These are phyloP conservation scores for Sungouiozyma ichnusensis DNA, from an alignment of 805 yeast genomes.

Conservation along the genomic window DNA sequence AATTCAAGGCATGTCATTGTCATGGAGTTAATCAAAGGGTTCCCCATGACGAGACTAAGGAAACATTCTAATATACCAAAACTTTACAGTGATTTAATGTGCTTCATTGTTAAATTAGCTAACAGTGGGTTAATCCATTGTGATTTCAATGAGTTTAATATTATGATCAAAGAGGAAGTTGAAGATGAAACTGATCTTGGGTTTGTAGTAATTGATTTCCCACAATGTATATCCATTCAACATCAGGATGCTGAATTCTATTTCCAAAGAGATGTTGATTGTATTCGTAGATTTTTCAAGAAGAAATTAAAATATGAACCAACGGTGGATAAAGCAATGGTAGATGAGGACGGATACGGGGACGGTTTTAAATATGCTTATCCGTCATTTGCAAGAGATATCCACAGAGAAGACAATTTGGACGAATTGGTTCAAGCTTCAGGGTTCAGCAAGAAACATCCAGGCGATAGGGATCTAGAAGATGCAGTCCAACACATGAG, in stretches of 20 bases:
- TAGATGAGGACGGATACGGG: constrained; percentile 71
- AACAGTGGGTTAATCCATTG: constrained; percentile 90
- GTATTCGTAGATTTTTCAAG: constrained; percentile 74
- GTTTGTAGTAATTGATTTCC: constrained; percentile 92
- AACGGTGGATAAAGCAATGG: constrained; percentile 52
- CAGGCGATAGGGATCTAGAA: constrained; percentile 56
- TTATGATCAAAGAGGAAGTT: constrained; percentile 54
- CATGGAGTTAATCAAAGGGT: constrained; percentile 88
- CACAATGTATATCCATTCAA: constrained; percentile 91
- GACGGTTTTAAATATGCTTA: constrained; percentile 67
- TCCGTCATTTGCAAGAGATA: constrained; percentile 74
- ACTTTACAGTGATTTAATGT: constrained; percentile 79
- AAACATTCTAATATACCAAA: constrained; percentile 59
- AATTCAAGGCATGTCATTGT: constrained; percentile 83
- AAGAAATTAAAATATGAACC: constrained; percentile 71
- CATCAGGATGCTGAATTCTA: constrained; percentile 82
- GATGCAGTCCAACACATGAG: constrained; percentile 63
- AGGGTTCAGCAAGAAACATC: constrained; percentile 56
- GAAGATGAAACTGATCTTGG: constrained; percentile 44
- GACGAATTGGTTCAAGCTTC: constrained; percentile 90
- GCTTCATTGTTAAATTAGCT: constrained; percentile 72
- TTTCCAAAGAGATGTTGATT: constrained; percentile 87
- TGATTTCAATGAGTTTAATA: constrained; percentile 95
- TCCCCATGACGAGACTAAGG: constrained; percentile 74
- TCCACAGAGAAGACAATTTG: constrained; percentile 52